A percentile compares a stretch with the other conserved stretches of the same genome.
These are phyloP conservation scores for Xerocomellus amylosporus DNA, from an alignment of 768 basidiomycete genomes.

Conservation along the genomic window DNA sequence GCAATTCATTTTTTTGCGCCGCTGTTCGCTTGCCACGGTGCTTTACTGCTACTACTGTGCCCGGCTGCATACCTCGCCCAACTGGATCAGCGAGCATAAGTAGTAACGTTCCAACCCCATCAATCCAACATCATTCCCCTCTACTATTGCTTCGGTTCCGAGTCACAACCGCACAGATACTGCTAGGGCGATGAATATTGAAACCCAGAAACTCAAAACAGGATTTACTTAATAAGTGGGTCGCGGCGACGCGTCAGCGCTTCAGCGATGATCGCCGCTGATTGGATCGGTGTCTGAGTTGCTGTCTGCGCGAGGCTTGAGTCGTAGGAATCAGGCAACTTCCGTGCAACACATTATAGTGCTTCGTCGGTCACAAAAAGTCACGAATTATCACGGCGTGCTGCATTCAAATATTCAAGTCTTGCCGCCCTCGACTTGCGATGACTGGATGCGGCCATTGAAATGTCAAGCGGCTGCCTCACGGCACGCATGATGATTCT, in stretches of 20 bases:
- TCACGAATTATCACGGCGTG: no score
- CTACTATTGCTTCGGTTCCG: conserved; percentile 3
- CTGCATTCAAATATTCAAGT: no score
- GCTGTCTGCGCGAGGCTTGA: background rate
- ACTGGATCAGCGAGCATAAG: background rate
- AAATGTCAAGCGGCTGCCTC: no score
- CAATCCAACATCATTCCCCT: no score
- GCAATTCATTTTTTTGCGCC: background rate
- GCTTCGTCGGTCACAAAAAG: no score
- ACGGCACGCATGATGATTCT: no score
- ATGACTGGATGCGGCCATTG: no score
- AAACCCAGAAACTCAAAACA: conserved; percentile 7
- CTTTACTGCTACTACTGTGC: background rate
- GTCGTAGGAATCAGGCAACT: background rate
- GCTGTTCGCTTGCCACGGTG: background rate
- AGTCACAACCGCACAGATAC: background rate
- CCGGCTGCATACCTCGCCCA: background rate
- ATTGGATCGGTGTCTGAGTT: conserved; percentile 16
- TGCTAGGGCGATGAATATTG: background rate
- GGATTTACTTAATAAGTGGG: no score
- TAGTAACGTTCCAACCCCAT: background rate
- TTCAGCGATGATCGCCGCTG: conserved; percentile 7
- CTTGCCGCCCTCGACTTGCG: no score
- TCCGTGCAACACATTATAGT: background rate
- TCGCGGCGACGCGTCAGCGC: no score